phyloP scores from a whole-genome alignment of 108 stramenopile species.

The Pseudonitzschia delicatissima region DNA sequence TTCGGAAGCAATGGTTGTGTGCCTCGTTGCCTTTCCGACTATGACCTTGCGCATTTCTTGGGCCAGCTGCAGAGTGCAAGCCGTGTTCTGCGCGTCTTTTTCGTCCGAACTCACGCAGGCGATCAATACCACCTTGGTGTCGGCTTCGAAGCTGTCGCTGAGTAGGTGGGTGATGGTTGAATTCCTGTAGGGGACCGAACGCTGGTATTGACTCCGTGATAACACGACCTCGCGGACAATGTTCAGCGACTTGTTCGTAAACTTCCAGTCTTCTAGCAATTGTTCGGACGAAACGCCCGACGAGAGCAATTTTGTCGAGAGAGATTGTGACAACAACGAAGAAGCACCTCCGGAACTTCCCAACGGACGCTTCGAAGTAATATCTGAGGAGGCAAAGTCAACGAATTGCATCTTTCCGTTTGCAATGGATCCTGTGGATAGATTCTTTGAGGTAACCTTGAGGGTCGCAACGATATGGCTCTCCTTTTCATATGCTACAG shows the following conservation, averaged over 20 bases:
- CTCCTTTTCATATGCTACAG: constrained; percentile 30
- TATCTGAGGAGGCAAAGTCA: constrained; percentile 73
- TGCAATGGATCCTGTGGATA: constrained; percentile 67
- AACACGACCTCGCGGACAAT: constrained; percentile 68
- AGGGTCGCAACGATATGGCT: constrained; percentile 70
- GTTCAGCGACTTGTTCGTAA: constrained; percentile 66
- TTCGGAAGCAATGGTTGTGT: constrained; percentile 19
- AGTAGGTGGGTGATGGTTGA: constrained; percentile 83
- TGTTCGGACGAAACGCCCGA: constrained; percentile 13
- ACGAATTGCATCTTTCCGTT: constrained; percentile 80
- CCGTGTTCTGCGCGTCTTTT: constrained; percentile 55
- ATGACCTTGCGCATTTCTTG: constrained; percentile 48
- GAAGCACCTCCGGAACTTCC: not conserved
- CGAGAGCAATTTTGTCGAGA: not conserved
- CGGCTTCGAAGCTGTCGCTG: constrained; percentile 76
- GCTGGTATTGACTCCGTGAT: constrained; percentile 67
- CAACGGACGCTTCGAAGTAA: constrained; percentile 22
- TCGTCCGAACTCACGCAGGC: constrained; percentile 70
- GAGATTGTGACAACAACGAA: not conserved
- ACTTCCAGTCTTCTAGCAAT: constrained; percentile 50
- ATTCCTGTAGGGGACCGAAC: constrained; percentile 79
- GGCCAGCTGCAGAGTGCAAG: constrained; percentile 54
- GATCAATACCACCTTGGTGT: constrained; percentile 76
- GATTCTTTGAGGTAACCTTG: constrained; percentile 65
- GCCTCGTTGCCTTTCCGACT: constrained; percentile 83